Conservation (phyloP, 352 stramenopile genomes). For the Phytophthora macrochlamydospora region DNA sequence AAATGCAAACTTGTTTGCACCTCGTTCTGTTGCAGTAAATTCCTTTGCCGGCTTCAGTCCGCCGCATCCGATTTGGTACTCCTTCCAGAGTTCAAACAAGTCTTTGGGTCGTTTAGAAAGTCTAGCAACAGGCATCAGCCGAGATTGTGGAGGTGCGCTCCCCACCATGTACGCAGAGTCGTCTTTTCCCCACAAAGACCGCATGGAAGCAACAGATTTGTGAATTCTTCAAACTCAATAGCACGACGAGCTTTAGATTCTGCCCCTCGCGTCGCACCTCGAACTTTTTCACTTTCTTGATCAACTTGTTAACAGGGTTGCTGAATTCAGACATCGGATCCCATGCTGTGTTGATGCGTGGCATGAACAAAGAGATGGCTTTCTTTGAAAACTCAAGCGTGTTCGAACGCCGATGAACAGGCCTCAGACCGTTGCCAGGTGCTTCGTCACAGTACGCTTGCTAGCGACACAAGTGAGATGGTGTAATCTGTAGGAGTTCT, state of each 20-base stretch:
- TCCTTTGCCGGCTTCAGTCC: conserved; percentile 10
- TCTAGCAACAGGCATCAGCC: background rate
- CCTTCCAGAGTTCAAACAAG: background rate
- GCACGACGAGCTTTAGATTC: background rate
- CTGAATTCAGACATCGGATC: conserved; percentile 8
- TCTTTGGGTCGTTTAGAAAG: background rate
- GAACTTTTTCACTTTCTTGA: background rate
- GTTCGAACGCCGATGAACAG: background rate
- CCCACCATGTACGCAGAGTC: background rate
- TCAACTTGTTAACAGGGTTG: conserved; percentile 13
- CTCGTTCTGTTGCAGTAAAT: conserved; percentile 8
- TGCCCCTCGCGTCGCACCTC: background rate
- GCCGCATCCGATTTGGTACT: background rate
- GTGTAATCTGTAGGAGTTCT: background rate
- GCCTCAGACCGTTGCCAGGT: conserved; percentile 1
- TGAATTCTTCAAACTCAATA: conserved; percentile 18
- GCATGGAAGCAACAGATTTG: conserved; percentile 6
- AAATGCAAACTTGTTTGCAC: conserved; percentile 11
- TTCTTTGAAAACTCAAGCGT: conserved; percentile 17
- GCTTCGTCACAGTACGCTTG: background rate
- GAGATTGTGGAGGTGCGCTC: background rate
- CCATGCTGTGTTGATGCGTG: background rate
- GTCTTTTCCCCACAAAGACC: background rate
- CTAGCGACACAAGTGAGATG: background rate
- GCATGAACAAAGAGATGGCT: conserved; percentile 14